A percentile compares a stretch with the other conserved stretches of the same genome.
Evolutionary conservation across 2,329 filamentous ascomycete species (phyloP).

Genomic region (Fusarium camptoceras): DNA sequence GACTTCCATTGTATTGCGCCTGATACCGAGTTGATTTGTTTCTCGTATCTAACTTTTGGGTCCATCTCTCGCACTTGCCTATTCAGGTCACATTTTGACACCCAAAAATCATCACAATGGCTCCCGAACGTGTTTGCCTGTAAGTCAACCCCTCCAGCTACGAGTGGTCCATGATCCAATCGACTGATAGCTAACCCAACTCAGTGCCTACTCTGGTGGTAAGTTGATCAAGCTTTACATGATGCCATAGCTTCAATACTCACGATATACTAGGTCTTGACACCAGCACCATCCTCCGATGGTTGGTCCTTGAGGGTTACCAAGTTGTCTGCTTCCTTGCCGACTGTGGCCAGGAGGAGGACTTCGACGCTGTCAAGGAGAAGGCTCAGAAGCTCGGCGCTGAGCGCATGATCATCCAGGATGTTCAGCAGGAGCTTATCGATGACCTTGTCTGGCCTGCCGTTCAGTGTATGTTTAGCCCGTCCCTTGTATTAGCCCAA

Average conservation of each 20-base stretch:
- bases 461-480: conserved; percentile 63
- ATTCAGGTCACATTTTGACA: conserved; percentile 4
- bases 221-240: conserved; percentile 11
- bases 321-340: conserved; percentile 60
- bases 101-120: conserved; percentile 26
- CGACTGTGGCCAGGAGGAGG: conserved; percentile 76
- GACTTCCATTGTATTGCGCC: conserved; percentile 6
- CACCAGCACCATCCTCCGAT: conserved; percentile 37
- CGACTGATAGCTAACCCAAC: conserved; percentile 23
- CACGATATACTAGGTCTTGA: conserved; percentile 30
- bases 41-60: conserved; percentile 7
- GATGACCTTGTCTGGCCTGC: conserved; percentile 81
- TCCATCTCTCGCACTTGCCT: conserved; percentile 11
- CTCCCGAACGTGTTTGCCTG: conserved; percentile 41
- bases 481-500: conserved; percentile 38
- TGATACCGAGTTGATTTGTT: conserved; percentile 2
- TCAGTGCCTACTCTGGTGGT: conserved; percentile 43
- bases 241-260: conserved; percentile 7
- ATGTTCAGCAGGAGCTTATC: conserved; percentile 78
- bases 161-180: neutral
- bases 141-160: conserved; percentile 18
- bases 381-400: conserved; percentile 65
- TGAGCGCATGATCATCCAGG: conserved; percentile 62
- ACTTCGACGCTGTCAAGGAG: conserved; percentile 75
- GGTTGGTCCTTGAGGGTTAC: conserved; percentile 18